These are phyloP conservation scores for Stevia rebaudiana DNA, from an alignment of 140 eudicot species.

Conservation along the genomic window DNA sequence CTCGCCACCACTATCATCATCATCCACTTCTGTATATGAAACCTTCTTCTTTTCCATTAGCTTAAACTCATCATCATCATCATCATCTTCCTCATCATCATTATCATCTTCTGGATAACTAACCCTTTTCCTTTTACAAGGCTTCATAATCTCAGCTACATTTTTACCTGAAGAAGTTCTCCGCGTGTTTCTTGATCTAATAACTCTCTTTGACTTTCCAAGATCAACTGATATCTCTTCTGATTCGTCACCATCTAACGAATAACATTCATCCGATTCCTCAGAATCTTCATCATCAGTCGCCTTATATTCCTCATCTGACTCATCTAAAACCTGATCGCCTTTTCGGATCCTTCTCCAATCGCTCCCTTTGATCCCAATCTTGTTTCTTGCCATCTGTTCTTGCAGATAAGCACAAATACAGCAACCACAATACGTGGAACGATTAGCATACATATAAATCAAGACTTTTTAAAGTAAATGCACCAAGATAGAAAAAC, in stretches of 20 bases:
- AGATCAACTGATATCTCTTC: conserved; percentile 55
- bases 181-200: conserved; percentile 31
- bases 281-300: conserved; percentile 60
- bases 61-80: conserved; percentile 18
- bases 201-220: conserved; percentile 39
- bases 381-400: conserved; percentile 61
- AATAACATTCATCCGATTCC: conserved; percentile 63
- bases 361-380: conserved; percentile 34
- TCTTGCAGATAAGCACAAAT: conserved; percentile 18
- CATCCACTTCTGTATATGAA: conserved; percentile 33
- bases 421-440: conserved; percentile 9
- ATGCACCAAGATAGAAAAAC: neutral
- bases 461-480: neutral
- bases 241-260: conserved; percentile 60
- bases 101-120: conserved; percentile 19
- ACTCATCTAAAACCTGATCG: conserved; percentile 59
- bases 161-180: conserved; percentile 33
- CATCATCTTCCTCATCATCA: conserved; percentile 21
- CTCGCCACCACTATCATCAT: conserved; percentile 17
- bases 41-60: conserved; percentile 10
- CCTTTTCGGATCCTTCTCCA: conserved; percentile 29
- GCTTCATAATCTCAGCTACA: conserved; percentile 19
- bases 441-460: neutral
- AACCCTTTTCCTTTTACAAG: conserved; percentile 31
- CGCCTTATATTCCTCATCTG: conserved; percentile 85